These are phyloP conservation scores for Pterocarpus santalinus DNA, from an alignment of 306 rosid genomes.

Conservation along the genomic window DNA sequence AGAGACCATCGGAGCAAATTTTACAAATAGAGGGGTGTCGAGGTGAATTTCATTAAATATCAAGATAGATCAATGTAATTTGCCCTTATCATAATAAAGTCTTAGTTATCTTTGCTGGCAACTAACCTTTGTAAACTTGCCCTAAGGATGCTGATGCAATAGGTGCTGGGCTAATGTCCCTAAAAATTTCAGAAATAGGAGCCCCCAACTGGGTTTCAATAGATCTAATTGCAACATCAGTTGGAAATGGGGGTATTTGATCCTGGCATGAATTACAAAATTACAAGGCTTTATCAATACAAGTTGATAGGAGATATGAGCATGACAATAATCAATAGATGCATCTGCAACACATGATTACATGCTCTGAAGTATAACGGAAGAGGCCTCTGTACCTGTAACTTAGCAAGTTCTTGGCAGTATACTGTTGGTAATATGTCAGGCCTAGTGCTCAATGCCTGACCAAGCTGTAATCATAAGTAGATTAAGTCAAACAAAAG, in stretches of 20 bases:
- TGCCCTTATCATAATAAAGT: constrained; percentile 11
- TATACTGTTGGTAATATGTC: constrained; percentile 84
- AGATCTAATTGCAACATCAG: constrained; percentile 75
- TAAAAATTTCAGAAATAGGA: constrained; percentile 73
- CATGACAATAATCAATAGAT: constrained; percentile 35
- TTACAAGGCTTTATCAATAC: constrained; percentile 24
- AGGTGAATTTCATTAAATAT: no score
- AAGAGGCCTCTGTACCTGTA: constrained; percentile 71
- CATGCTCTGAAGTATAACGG: constrained; percentile 40
- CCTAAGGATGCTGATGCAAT: constrained; percentile 97
- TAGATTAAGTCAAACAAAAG: constrained; percentile 45
- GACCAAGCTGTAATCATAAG: constrained; percentile 87
- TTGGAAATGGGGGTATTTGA: constrained; percentile 96
- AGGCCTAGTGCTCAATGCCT: constrained; percentile 97
- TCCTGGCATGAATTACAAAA: constrained; percentile 61
- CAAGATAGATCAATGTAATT: no score
- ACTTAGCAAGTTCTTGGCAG: constrained; percentile 89
- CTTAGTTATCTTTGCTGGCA: constrained; percentile 18
- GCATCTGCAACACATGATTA: constrained; percentile 43
- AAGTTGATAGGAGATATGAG: constrained; percentile 23
- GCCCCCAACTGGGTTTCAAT: constrained; percentile 82
- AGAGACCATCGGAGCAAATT: no score
- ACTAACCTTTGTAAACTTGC: constrained; percentile 94
- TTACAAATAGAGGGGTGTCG: no score
- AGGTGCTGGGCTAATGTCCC: constrained; percentile 81